Evolutionary conservation across 495 filamentous ascomycete genomes (phyloP).

Genomic region (Podospora conica): DNA sequence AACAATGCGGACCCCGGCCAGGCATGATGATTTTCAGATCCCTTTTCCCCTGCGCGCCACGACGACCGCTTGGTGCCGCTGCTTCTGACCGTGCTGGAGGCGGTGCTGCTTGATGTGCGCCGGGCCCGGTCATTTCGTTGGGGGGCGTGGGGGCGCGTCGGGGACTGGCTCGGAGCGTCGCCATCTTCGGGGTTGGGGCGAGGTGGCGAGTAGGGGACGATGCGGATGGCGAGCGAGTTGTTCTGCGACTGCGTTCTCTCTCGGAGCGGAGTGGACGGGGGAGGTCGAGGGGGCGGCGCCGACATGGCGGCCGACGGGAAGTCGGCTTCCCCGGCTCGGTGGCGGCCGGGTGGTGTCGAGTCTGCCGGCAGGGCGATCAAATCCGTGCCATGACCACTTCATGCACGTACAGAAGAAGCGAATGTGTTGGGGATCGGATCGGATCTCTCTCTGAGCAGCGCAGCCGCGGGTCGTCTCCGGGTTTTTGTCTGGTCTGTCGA

Average conservation of each 20-base stretch:
- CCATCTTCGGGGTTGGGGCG: slow-evolving; percentile 30
- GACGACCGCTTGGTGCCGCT: slow-evolving; percentile 14
- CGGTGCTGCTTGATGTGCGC: neutral
- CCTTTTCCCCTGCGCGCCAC: slow-evolving; percentile 10
- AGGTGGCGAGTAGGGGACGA: slow-evolving; percentile 51
- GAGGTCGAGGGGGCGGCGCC: slow-evolving; percentile 31
- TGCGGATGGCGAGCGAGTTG: slow-evolving; percentile 45
- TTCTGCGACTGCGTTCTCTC: slow-evolving; percentile 51
- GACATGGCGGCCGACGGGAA: slow-evolving; percentile 28
- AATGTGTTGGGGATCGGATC: neutral
- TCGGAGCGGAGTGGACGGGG: slow-evolving; percentile 43
- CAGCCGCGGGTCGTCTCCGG: neutral
- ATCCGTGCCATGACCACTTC: slow-evolving; percentile 29
- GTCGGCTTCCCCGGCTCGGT: slow-evolving; percentile 21
- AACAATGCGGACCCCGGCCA: slow-evolving; percentile 35
- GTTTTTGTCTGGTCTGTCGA: neutral
- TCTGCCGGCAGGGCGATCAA: slow-evolving; percentile 27
- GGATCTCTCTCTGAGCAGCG: neutral
- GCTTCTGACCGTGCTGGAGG: neutral
- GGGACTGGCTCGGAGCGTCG: slow-evolving; percentile 29
- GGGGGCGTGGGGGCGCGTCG: slow-evolving; percentile 8
- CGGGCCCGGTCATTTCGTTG: slow-evolving; percentile 11
- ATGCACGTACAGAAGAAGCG: slow-evolving; percentile 16
- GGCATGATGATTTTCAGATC: slow-evolving; percentile 18
- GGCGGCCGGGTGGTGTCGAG: slow-evolving; percentile 23